These are phyloP conservation scores for Aspergillus ibericus DNA, from an alignment of 2,329 filamentous ascomycete species.

Conservation along the genomic window DNA sequence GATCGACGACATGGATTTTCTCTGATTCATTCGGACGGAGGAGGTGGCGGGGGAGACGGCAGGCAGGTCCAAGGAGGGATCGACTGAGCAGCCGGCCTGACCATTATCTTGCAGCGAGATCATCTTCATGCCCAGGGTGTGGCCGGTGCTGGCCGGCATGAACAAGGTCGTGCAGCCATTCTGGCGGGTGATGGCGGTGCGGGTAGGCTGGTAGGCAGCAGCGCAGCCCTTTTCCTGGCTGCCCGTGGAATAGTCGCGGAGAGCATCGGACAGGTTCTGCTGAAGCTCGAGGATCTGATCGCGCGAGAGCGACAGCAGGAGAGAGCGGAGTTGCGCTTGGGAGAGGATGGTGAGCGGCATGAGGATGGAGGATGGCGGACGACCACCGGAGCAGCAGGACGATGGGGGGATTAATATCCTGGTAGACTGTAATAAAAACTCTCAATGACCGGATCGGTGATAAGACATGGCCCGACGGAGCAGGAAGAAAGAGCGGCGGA, in stretches of 20 bases:
- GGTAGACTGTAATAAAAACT: too few relatives aligned
- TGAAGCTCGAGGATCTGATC: slow-evolving; percentile 61
- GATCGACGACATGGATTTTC: slow-evolving; percentile 37
- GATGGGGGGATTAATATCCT: too few relatives aligned
- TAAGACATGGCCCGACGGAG: too few relatives aligned
- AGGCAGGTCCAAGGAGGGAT: slow-evolving; percentile 27
- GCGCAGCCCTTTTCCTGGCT: slow-evolving; percentile 60
- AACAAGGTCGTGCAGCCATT: slow-evolving; percentile 65
- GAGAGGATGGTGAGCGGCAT: slow-evolving; percentile 64
- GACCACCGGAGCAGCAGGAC: too few relatives aligned
- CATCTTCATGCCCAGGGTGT: slow-evolving; percentile 64
- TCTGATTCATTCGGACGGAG: slow-evolving; percentile 17
- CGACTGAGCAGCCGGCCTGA: slow-evolving; percentile 33
- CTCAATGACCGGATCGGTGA: too few relatives aligned
- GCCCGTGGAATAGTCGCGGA: slow-evolving; percentile 66
- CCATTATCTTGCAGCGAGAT: slow-evolving; percentile 52
- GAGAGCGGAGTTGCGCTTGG: slow-evolving; percentile 54
- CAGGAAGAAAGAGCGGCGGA: too few relatives aligned
- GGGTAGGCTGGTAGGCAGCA: slow-evolving; percentile 61
- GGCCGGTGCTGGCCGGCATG: slow-evolving; percentile 64
- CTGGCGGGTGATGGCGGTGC: slow-evolving; percentile 60
- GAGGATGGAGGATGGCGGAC: background rate
- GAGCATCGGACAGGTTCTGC: slow-evolving; percentile 57
- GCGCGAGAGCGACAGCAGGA: slow-evolving; percentile 57
- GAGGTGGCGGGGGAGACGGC: background rate